Evolutionary conservation across 169 alveolate genomes (phyloP).

Genomic region (Cyclospora cayetanensis): DNA sequence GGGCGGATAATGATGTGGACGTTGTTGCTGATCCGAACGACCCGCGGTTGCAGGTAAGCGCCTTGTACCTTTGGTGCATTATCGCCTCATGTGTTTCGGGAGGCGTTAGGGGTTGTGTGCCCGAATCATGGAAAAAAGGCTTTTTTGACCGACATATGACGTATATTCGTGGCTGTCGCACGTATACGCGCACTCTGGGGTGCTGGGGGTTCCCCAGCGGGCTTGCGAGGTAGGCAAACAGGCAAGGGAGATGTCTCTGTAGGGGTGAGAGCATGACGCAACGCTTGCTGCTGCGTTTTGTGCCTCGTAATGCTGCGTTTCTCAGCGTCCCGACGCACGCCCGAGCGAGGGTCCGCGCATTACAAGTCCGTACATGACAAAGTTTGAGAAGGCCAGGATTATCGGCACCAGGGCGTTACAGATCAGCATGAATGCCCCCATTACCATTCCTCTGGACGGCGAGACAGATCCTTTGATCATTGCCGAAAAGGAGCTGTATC

Average conservation of each 20-base stretch:
- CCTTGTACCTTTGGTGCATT: not conserved
- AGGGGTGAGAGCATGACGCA: not conserved
- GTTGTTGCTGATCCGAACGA: slow-evolving; percentile 61
- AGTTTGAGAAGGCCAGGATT: slow-evolving; percentile 98
- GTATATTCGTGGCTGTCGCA: not conserved
- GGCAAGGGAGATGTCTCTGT: not conserved
- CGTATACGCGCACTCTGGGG: not conserved
- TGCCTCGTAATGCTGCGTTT: not conserved
- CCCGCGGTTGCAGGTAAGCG: slow-evolving; percentile 48
- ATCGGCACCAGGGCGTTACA: slow-evolving; percentile 99
- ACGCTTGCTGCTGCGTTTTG: not conserved
- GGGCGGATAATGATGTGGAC: slow-evolving; percentile 38
- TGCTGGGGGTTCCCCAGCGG: not conserved
- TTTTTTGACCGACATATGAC: not conserved
- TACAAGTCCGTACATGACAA: slow-evolving; percentile 79
- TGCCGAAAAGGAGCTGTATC: slow-evolving; percentile 98
- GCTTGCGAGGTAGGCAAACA: not conserved
- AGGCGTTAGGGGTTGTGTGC: not conserved
- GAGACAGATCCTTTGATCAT: slow-evolving; percentile 97
- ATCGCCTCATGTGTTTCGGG: too few species aligned
- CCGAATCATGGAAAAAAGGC: not conserved
- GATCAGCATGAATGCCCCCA: slow-evolving; percentile 98
- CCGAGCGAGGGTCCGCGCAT: slow-evolving; percentile 77
- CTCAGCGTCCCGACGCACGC: slow-evolving; percentile 63
- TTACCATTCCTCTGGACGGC: slow-evolving; percentile 88